Percentiles rank a stretch among this genome's conserved stretches.
These are phyloP conservation scores for Hygrophorus pudorinus DNA, from an alignment of 768 basidiomycete genomes.

Conservation along the genomic window DNA sequence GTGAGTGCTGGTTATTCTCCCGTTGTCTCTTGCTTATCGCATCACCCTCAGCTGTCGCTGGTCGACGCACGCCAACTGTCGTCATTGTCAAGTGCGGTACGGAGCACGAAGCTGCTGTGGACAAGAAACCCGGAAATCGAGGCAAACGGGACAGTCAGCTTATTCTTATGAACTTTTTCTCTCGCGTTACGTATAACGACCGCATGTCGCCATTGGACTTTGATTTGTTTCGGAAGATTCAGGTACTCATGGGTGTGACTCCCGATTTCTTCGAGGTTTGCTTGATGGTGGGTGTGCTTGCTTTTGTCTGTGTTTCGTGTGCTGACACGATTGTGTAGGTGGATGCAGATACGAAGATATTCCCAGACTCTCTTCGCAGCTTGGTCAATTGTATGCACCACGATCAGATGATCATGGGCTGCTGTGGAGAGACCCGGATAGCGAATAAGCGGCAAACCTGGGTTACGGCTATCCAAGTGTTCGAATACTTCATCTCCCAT, in stretches of 20 bases:
- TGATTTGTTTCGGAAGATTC: conserved; percentile 95
- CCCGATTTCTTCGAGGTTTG: conserved; percentile 98
- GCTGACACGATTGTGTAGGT: conserved; percentile 44
- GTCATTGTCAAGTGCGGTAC: conserved; percentile 96
- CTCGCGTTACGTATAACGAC: conserved; percentile 97
- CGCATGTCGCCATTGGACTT: conserved; percentile 97
- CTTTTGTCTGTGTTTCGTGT: not conserved
- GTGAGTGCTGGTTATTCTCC: conserved; percentile 34
- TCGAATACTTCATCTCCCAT: conserved; percentile 98
- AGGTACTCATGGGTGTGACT: conserved; percentile 96
- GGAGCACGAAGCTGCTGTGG: conserved; percentile 67
- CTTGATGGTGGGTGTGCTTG: conserved; percentile 70
- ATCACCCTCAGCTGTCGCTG: conserved; percentile 50
- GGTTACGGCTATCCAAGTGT: conserved; percentile 98
- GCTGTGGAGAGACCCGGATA: conserved; percentile 97
- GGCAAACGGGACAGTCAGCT: conserved; percentile 99
- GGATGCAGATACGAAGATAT: conserved; percentile 96
- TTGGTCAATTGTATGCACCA: conserved; percentile 99
- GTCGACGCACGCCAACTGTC: conserved; percentile 87
- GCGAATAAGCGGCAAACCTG: conserved; percentile 97
- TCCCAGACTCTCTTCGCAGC: conserved; percentile 79
- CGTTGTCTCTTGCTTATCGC: conserved; percentile 3
- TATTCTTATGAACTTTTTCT: conserved; percentile 99
- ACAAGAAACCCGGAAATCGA: conserved; percentile 95
- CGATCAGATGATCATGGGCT: conserved; percentile 98